A percentile compares a stretch with the other conserved stretches of the same genome.
Conservation (phyloP, 257 asterid genomes). For the Avicennia marina region DNA sequence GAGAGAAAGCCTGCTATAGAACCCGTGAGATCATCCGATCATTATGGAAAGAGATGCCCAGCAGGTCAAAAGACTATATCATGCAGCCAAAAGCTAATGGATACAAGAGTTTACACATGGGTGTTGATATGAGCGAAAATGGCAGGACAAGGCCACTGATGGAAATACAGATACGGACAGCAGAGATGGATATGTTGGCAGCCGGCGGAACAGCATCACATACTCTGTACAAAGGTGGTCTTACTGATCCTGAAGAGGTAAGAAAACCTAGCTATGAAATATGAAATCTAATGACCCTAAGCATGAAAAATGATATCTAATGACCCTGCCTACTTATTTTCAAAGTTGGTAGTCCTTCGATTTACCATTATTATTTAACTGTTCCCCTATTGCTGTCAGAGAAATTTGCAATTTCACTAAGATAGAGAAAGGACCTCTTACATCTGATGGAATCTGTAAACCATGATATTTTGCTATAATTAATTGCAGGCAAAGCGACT, state of each 20-base stretch:
- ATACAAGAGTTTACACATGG: slow-evolving; percentile 87
- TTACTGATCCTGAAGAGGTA: slow-evolving; percentile 85
- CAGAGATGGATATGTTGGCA: slow-evolving; percentile 83
- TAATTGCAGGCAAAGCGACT: slow-evolving; percentile 66
- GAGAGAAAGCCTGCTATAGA: slow-evolving; percentile 82
- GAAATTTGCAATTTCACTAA: too few species aligned
- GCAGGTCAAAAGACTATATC: slow-evolving; percentile 85
- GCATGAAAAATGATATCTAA: slow-evolving; percentile 6
- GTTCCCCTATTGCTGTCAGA: not conserved
- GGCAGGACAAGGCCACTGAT: slow-evolving; percentile 53
- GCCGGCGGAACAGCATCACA: slow-evolving; percentile 95
- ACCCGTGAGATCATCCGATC: slow-evolving; percentile 66
- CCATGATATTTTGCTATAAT: slow-evolving; percentile 19
- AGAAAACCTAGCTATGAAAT: not conserved
- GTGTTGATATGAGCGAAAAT: slow-evolving; percentile 63
- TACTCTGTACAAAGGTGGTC: slow-evolving; percentile 87
- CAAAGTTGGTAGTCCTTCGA: not conserved
- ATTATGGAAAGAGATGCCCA: slow-evolving; percentile 73
- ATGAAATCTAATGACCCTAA: not conserved
- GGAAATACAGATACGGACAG: slow-evolving; percentile 93
- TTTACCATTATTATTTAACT: not conserved
- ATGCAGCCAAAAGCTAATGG: slow-evolving; percentile 77
- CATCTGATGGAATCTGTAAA: slow-evolving; percentile 1
- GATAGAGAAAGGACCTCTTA: too few species aligned
- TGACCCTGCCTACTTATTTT: not conserved